These are phyloP conservation scores for Beta vulgaris DNA, from an alignment of 148 eudicot species.

Conservation along the genomic window DNA sequence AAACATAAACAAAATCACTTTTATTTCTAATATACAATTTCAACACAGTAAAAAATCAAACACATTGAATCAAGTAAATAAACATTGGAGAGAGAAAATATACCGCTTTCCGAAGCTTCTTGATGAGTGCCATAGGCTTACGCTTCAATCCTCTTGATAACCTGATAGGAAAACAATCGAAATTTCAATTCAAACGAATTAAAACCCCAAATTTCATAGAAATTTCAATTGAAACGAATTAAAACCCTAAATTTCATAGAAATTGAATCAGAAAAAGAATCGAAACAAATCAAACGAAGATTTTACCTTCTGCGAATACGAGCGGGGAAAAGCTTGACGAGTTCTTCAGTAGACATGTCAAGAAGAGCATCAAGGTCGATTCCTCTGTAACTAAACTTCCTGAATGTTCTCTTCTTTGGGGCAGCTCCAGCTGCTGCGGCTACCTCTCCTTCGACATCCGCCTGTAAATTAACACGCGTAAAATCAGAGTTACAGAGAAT, in stretches of 20 bases:
- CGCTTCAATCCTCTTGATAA: conserved; percentile 66
- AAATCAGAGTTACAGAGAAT: not conserved
- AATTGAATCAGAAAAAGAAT: not conserved
- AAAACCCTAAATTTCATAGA: not conserved
- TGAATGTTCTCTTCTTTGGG: conserved; percentile 88
- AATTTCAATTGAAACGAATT: not conserved
- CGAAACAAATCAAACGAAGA: not conserved
- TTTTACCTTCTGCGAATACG: conserved; percentile 58
- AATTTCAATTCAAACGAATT: not conserved
- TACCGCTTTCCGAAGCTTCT: conserved; percentile 79
- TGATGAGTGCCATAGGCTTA: conserved; percentile 74
- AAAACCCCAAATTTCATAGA: not conserved
- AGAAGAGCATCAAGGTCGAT: conserved; percentile 81
- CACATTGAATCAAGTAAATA: not conserved
- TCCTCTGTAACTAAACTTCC: conserved; percentile 84
- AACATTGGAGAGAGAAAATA: not conserved
- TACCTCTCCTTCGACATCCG: conserved; percentile 53
- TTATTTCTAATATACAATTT: too few relatives aligned
- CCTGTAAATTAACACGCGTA: conserved; percentile 23
- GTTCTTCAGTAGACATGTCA: conserved; percentile 71
- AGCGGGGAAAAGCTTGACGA: conserved; percentile 68
- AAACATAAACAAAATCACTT: too few relatives aligned
- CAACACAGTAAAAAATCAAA: too few relatives aligned
- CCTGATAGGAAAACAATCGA: conserved; percentile 33
- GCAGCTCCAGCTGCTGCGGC: conserved; percentile 41